Conservation (phyloP, 1,139 yeast genomes). For the Taphrina deformans region DNA sequence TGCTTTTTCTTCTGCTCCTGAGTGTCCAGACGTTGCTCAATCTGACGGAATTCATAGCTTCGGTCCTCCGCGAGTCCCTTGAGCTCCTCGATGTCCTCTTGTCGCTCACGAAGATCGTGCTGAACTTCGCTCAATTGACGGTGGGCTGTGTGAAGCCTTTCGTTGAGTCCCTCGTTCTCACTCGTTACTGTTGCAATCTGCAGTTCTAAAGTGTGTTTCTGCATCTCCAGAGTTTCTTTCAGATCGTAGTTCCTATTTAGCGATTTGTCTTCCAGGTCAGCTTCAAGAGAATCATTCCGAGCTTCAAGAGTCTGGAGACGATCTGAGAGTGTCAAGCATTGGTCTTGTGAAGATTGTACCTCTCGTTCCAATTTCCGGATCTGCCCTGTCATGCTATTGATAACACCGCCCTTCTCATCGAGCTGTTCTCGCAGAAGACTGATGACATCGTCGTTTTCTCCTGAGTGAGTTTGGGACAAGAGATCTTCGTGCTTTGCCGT, state of each 20-base stretch:
- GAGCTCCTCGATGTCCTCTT: slow-evolving; percentile 37
- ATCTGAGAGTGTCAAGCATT: slow-evolving; percentile 6
- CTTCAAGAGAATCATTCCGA: slow-evolving; percentile 29
- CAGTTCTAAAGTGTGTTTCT: neutral
- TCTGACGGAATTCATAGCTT: slow-evolving; percentile 19
- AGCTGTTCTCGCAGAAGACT: slow-evolving; percentile 10
- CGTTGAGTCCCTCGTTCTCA: neutral
- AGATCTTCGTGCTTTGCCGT: slow-evolving; percentile 17
- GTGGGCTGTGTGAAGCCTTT: neutral
- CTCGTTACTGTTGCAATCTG: neutral
- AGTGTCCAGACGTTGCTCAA: slow-evolving; percentile 5
- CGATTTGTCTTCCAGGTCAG: slow-evolving; percentile 10
- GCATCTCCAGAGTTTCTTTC: neutral
- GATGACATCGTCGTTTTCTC: slow-evolving; percentile 6
- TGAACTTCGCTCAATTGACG: slow-evolving; percentile 78
- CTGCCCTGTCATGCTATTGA: slow-evolving; percentile 24
- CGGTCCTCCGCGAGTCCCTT: slow-evolving; percentile 34
- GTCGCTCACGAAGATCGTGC: slow-evolving; percentile 49
- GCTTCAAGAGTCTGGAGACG: slow-evolving; percentile 12
- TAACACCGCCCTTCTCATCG: slow-evolving; percentile 29
- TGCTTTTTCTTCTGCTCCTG: neutral
- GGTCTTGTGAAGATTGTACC: neutral
- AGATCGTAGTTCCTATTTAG: slow-evolving; percentile 4
- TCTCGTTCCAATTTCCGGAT: slow-evolving; percentile 13
- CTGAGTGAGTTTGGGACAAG: slow-evolving; percentile 16